Evolutionary conservation across 2,329 filamentous ascomycete species (phyloP).

Genomic region (Aureobasidium pullulans): DNA sequence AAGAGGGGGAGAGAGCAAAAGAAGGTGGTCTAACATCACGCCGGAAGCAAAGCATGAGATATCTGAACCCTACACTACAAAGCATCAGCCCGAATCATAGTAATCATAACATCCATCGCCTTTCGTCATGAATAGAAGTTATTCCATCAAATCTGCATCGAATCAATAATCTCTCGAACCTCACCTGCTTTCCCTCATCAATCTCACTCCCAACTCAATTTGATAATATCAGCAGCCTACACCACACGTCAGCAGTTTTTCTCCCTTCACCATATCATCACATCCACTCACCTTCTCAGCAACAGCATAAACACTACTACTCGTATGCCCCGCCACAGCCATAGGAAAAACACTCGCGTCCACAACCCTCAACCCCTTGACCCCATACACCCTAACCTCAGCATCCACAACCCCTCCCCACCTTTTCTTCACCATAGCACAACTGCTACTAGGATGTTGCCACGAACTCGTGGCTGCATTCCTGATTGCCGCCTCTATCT

Average conservation of each 20-base stretch:
- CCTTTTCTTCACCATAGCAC: conserved; percentile 39
- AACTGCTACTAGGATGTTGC: conserved; percentile 24
- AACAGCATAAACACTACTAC: conserved; percentile 18
- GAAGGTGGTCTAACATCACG: too few relatives aligned
- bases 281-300: conserved; percentile 16
- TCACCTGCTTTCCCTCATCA: too few relatives aligned
- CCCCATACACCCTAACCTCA: conserved; percentile 34
- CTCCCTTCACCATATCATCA: not conserved
- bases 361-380: conserved; percentile 34
- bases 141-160: too few relatives aligned
- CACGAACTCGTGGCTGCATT: not conserved
- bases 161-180: too few relatives aligned
- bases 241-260: not conserved
- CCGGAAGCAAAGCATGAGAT: too few relatives aligned
- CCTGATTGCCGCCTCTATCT: conserved; percentile 16
- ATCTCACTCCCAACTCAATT: not conserved
- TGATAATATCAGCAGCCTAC: conserved; percentile 19
- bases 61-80: too few relatives aligned
- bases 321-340: conserved; percentile 25
- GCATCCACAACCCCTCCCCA: conserved; percentile 42
- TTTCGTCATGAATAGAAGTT: too few relatives aligned
- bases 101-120: too few relatives aligned
- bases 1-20: too few relatives aligned
- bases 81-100: too few relatives aligned
- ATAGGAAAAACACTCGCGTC: conserved; percentile 37